Evolutionary conservation across 306 rosid genomes (phyloP).

Genomic region (Casuarina glauca): DNA sequence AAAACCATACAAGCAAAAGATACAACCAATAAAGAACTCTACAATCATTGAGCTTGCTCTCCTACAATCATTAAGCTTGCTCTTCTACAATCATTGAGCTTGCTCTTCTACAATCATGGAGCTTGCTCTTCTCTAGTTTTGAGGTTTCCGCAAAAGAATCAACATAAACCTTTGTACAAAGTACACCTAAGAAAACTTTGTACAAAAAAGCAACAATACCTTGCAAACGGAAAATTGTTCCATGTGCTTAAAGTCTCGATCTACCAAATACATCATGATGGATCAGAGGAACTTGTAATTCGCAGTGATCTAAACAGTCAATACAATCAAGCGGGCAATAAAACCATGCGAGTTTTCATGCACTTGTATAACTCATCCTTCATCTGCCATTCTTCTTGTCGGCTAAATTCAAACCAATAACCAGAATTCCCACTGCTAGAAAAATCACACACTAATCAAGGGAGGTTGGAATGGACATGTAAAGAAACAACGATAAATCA

Average conservation of each 20-base stretch:
- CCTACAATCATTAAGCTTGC: neutral
- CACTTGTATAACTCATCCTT: constrained; percentile 15
- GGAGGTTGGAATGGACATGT: neutral
- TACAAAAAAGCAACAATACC: constrained; percentile 31
- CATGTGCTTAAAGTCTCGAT: constrained; percentile 26
- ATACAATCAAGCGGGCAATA: constrained; percentile 23
- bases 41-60: neutral
- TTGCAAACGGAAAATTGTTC: constrained; percentile 21
- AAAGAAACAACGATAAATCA: neutral
- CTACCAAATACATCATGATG: constrained; percentile 20
- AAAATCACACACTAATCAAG: neutral
- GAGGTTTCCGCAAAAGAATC: constrained; percentile 24
- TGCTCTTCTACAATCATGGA: neutral
- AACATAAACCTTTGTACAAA: constrained; percentile 5
- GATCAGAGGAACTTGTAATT: constrained; percentile 19
- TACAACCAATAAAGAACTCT: neutral
- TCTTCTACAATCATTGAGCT: neutral
- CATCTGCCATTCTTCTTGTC: neutral
- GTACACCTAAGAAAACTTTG: constrained; percentile 10
- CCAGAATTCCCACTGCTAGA: neutral
- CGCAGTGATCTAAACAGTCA: constrained; percentile 1
- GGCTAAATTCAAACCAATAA: neutral
- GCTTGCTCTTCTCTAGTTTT: neutral
- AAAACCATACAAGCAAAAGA: constrained; percentile 13
- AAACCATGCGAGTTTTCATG: constrained; percentile 16